Conservation (phyloP, 306 rosid genomes). For the Corylus avellana region DNA sequence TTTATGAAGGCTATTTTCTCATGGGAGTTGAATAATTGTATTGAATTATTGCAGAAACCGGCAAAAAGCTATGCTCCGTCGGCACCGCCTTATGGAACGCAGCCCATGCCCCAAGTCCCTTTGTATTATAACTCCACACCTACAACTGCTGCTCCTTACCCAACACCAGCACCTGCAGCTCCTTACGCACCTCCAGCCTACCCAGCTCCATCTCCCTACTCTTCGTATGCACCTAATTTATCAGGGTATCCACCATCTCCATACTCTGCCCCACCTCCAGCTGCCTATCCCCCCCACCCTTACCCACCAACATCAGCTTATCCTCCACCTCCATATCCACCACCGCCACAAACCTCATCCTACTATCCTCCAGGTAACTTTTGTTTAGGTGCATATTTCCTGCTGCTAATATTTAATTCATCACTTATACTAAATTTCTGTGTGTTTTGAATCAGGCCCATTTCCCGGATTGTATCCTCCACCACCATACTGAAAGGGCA, state of each 20-base stretch:
- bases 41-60: conserved; percentile 39
- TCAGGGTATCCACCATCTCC: neutral
- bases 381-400: neutral
- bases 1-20: neutral
- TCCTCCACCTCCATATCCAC: conserved; percentile 45
- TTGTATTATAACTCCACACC: conserved; percentile 39
- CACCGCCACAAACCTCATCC: conserved; percentile 52
- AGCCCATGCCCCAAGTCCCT: conserved; percentile 31
- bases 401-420: neutral
- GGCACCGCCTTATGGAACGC: conserved; percentile 53
- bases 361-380: conserved; percentile 53
- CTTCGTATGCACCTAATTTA: neutral
- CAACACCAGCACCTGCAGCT: conserved; percentile 8
- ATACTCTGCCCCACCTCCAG: conserved; percentile 15
- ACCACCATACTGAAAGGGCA: conserved; percentile 54
- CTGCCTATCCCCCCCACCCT: conserved; percentile 33
- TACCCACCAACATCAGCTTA: conserved; percentile 37
- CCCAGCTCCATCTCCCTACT: conserved; percentile 16
- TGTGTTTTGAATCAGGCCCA: conserved; percentile 32
- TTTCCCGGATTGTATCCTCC: conserved; percentile 71
- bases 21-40: conserved; percentile 3
- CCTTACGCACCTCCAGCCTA: neutral
- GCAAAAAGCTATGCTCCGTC: conserved; percentile 43
- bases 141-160: conserved; percentile 25
- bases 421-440: neutral